A percentile compares a stretch with the other conserved stretches of the same genome.
Evolutionary conservation across 345 rosid genomes (phyloP).

Genomic region (Populus davidiana): DNA sequence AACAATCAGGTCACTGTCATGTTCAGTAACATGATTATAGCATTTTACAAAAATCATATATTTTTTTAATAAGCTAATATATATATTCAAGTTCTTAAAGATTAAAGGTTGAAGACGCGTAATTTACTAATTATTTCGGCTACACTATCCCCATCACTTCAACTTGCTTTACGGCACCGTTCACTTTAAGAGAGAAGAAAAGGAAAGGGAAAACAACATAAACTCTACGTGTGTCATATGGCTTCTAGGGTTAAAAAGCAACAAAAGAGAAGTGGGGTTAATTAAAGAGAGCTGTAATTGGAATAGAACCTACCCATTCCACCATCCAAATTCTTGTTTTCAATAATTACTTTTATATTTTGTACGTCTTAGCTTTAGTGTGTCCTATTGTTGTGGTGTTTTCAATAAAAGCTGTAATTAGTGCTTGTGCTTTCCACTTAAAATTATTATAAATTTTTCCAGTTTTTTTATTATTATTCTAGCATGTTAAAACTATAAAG

Average conservation of each 20-base stretch:
- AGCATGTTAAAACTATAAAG: no score
- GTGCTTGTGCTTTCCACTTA: no score
- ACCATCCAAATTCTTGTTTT: constrained; percentile 1
- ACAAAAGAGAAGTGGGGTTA: background rate
- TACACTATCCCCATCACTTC: background rate
- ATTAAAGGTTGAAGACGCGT: background rate
- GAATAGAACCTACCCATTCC: background rate
- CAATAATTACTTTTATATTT: background rate
- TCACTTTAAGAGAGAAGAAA: constrained; percentile 13
- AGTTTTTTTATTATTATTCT: no score
- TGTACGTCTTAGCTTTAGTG: no score
- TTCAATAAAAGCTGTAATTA: no score
- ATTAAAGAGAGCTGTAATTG: background rate
- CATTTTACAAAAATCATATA: no score
- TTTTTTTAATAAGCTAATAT: no score
- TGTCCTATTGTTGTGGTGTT: no score
- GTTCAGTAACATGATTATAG: no score
- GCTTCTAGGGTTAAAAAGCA: background rate
- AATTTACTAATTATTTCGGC: background rate
- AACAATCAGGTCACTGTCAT: no score
- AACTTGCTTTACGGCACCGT: constrained; percentile 26
- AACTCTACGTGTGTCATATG: background rate
- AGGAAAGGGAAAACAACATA: background rate
- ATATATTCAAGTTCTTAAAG: no score
- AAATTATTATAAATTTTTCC: no score